A percentile compares a stretch with the other conserved stretches of the same genome.
These are phyloP conservation scores for Spergularia marina DNA, from an alignment of 148 eudicot genomes.

Conservation along the genomic window DNA sequence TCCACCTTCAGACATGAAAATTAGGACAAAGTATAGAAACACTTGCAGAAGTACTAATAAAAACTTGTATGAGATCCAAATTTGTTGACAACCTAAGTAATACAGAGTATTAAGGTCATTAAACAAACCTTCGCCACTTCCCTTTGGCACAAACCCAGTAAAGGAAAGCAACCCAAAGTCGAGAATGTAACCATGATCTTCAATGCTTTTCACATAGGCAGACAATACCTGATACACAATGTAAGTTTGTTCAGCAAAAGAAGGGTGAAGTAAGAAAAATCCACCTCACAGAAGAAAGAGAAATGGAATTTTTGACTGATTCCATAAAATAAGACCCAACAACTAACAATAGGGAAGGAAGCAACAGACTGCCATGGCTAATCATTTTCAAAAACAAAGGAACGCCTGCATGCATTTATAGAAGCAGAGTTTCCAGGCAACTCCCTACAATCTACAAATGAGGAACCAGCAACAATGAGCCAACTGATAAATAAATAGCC, in stretches of 20 bases:
- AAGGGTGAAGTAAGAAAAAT: no score
- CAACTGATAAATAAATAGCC: neutral
- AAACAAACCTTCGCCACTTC: slow-evolving; percentile 49
- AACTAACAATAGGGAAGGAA: no score
- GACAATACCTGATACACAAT: slow-evolving; percentile 15
- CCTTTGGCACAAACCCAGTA: slow-evolving; percentile 77
- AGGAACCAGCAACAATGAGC: neutral
- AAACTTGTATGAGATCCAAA: neutral
- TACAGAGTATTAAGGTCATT: neutral
- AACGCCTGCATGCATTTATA: no score
- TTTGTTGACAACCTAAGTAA: neutral
- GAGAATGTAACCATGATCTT: slow-evolving; percentile 97
- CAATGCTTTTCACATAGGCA: slow-evolving; percentile 85
- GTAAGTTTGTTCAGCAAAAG: neutral
- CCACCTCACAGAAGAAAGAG: no score
- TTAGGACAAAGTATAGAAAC: neutral
- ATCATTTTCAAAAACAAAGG: no score
- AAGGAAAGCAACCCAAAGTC: slow-evolving; percentile 77
- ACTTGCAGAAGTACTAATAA: neutral
- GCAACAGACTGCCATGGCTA: no score
- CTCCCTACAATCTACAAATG: neutral
- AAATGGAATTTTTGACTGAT: no score
- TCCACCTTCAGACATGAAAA: neutral
- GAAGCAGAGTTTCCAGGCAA: no score
- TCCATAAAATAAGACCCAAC: no score